Evolutionary conservation across 441 rosid genomes (phyloP).

Genomic region (Pelargonium cotyledonis): DNA sequence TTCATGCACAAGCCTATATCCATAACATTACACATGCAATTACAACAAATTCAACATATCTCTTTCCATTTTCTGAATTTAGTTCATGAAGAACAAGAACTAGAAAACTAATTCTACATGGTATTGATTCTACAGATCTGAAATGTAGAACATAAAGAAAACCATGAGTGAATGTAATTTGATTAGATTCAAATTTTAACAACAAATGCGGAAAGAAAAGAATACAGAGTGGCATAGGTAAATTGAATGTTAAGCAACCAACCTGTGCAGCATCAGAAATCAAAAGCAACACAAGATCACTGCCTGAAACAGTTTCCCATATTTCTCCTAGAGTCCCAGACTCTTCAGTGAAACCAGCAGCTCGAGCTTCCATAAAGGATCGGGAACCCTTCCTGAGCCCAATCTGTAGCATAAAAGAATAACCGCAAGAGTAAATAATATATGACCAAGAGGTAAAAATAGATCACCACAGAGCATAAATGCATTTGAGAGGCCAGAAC

Average conservation of each 20-base stretch:
- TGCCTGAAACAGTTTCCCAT: slow-evolving; percentile 79
- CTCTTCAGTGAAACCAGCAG: slow-evolving; percentile 80
- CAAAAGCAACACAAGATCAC: slow-evolving; percentile 82
- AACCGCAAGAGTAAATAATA: background rate
- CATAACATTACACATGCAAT: too few relatives aligned
- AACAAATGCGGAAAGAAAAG: too few relatives aligned
- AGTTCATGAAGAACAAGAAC: too few relatives aligned
- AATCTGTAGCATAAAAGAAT: slow-evolving; percentile 31
- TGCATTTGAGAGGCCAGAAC: background rate
- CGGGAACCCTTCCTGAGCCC: slow-evolving; percentile 89
- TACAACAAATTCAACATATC: too few relatives aligned
- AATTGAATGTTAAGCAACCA: background rate
- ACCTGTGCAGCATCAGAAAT: slow-evolving; percentile 96
- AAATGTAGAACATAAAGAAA: too few relatives aligned
- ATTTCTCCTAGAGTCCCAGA: slow-evolving; percentile 82
- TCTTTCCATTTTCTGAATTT: too few relatives aligned
- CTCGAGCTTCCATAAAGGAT: slow-evolving; percentile 84
- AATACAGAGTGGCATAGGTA: background rate
- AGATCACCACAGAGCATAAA: background rate
- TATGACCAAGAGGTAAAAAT: background rate
- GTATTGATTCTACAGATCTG: too few relatives aligned
- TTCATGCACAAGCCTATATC: too few relatives aligned
- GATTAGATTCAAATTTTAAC: background rate
- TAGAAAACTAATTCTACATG: too few relatives aligned
- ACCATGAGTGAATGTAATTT: background rate